Base-by-base conservation (phyloP, 768 basidiomycete species). In the Nidularia sp. region DNA sequence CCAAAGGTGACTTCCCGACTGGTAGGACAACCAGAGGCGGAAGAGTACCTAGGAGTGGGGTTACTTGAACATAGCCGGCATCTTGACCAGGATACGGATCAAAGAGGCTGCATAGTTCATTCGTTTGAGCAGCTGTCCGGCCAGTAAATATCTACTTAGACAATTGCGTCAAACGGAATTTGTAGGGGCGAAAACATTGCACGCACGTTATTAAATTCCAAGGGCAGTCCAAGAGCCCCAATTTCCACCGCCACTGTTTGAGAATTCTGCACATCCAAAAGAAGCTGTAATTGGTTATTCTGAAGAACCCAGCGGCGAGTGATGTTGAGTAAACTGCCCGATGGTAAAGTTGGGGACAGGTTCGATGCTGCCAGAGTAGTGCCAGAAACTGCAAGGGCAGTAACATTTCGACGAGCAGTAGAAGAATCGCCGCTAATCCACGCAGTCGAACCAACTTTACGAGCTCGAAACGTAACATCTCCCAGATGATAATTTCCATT, bases 11-110 rank as follows among this genome's bases (percentile, higher is more conserved):
- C 43, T 68, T 63, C 0, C 67, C 71, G 18, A 71, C 73, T 0
- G 79, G 79, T 5, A 72, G 57, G 3, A 81, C 78, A 13, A 81
- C 68, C 8, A 83, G 69, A 0, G 80, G 78, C 0, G 76, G 76
- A 25, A 79, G 69, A 1, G 79, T 81, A 1, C 80, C 80, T 5
- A 83, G 71, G 6, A 83, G 68, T 15, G 81, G 81, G 0, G 79
- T 78, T 0, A 72, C 70, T 62, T 76, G 74, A 4, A 78, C 78
- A 57, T 74, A 82, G 9, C 79, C 80, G 12, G 78, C 81, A 56
- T 80, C 81, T 53, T 78, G 75, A 1, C 80, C 80, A 46, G 79
- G 78, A 57, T 81, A 81, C 6, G 81, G 81, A 57, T 83, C 81
- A 53, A 79, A 79, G 34, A 81, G 62, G 53, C 77, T 80, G 64